phyloP scores from a whole-genome alignment of 2,329 filamentous ascomycete genomes.

The Monosporascus ibericus region DNA sequence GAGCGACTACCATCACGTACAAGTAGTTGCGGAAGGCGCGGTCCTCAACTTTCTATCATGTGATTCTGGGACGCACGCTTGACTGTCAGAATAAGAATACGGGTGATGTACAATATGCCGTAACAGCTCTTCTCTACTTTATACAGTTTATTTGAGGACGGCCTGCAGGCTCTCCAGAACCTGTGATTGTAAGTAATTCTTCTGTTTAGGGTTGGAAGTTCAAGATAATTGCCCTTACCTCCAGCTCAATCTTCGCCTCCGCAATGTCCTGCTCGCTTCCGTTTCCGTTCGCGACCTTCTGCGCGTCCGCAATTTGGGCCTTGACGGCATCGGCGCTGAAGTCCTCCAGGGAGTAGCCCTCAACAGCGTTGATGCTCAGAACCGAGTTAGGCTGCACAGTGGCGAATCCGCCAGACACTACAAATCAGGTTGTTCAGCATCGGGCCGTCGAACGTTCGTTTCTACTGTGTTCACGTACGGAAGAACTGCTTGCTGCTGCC shows the following conservation, averaged over 20 bases:
- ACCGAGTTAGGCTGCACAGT: conserved; percentile 91
- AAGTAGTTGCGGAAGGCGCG: conserved; percentile 11
- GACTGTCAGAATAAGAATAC: conserved; percentile 21
- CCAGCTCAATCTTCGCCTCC: conserved; percentile 97
- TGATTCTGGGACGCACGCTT: conserved; percentile 21
- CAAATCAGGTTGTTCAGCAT: conserved; percentile 12
- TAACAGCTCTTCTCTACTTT: conserved; percentile 30
- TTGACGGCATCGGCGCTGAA: conserved; percentile 89
- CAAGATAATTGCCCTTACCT: conserved; percentile 53
- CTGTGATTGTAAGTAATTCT: conserved; percentile 41
- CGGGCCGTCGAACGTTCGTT: conserved; percentile 1
- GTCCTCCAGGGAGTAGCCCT: conserved; percentile 90
- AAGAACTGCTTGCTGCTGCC: conserved; percentile 94
- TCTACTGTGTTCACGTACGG: conserved; percentile 56
- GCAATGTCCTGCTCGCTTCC: conserved; percentile 97
- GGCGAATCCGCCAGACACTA: conserved; percentile 95
- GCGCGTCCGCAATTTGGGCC: conserved; percentile 86
- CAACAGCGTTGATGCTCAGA: conserved; percentile 97
- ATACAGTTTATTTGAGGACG: conserved; percentile 66
- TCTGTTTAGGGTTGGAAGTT: not conserved
- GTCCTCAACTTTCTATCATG: conserved; percentile 10
- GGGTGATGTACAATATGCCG: conserved; percentile 32
- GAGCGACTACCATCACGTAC: not conserved
- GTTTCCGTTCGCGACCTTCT: conserved; percentile 85
- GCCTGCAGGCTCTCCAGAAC: conserved; percentile 80